Percentiles rank a stretch among this genome's conserved stretches.
These are phyloP conservation scores for Candida stauntonica DNA, from an alignment of 805 yeast genomes.

Conservation along the genomic window DNA sequence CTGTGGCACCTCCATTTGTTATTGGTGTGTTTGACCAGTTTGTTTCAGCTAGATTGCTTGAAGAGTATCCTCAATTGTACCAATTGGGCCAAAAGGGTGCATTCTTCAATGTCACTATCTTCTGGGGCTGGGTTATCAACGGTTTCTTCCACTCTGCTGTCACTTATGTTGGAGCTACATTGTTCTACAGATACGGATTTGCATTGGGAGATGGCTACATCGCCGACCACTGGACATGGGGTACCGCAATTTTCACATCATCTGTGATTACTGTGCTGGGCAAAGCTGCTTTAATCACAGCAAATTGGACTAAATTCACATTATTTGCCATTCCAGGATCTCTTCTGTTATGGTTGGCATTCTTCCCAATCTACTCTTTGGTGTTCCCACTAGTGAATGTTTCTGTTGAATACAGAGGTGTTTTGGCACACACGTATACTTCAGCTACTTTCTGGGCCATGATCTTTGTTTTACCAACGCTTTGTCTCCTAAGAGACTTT, in stretches of 20 bases:
- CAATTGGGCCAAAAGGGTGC: constrained; percentile 84
- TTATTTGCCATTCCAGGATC: constrained; percentile 94
- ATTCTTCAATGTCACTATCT: constrained; percentile 85
- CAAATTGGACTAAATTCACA: constrained; percentile 93
- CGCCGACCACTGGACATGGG: constrained; percentile 94
- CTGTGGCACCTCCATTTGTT: constrained; percentile 93
- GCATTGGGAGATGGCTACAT: constrained; percentile 61
- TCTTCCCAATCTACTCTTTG: constrained; percentile 82
- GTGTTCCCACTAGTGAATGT: constrained; percentile 81
- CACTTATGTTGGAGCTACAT: constrained; percentile 66
- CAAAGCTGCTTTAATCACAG: constrained; percentile 89
- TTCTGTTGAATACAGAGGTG: constrained; percentile 81
- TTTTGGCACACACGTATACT: constrained; percentile 69
- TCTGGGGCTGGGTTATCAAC: constrained; percentile 96
- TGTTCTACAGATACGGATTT: constrained; percentile 66
- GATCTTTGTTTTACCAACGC: constrained; percentile 64
- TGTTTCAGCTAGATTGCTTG: constrained; percentile 83
- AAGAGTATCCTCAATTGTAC: constrained; percentile 89
- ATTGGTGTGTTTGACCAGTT: constrained; percentile 96
- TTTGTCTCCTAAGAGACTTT: constrained; percentile 83
- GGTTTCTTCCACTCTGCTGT: constrained; percentile 93
- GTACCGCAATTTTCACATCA: constrained; percentile 82
- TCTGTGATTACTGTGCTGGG: constrained; percentile 88
- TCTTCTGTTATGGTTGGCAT: constrained; percentile 71
- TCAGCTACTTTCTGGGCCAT: constrained; percentile 81